Evolutionary conservation across 202 grass and related monocot genomes (phyloP), one percentile per base, ranked within the genome.

Genomic region (Panicum hallii): DNA sequence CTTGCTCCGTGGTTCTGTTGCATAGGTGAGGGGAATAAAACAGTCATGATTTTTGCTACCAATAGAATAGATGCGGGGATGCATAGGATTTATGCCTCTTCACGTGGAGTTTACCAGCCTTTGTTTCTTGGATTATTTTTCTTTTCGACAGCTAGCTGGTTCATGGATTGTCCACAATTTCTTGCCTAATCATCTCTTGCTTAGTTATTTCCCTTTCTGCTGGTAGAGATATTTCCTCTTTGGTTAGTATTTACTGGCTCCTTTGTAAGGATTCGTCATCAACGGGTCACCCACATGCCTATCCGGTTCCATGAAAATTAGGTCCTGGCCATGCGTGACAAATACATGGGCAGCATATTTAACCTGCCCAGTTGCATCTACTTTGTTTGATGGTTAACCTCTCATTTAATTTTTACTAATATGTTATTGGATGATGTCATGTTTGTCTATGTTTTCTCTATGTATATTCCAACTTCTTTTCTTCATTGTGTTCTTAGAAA

Each of bases 141-240:
- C 53, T 72, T 72, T 47, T 82, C 14, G 23, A 14, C 67, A n/a
- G 79, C 17, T 61, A 72, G 26, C 53, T 56, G 19, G 28, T 72
- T 58, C 52, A 58, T 70, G 41, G 40, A 30, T 44, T 69, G 9
- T 70, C n/a, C 16, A 36, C 1, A 28, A 82, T 82, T 82, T 6
- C 79, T 71, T 82, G 79, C 67, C 67, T 72, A 61, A 72, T 72
- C 3, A 72, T 82, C 67, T n/a, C 54, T 23, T 72, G 22, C 65
- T 72, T 62, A 62, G 53, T 60, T 71, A 34, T 20, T 36, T 70
- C 30, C 42, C 15, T 53, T 82, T 44, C 13, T 58, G 3, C 9
- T 34, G 16, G 23, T 60, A 72, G 15, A 61, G 41, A 60, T 71
- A 43, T 82, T 82, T 82, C 80, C 79, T 82, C 16, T 61, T 48